Evolutionary conservation across 176 grass and related monocot species (phyloP), one percentile per base, ranked within the genome.

Genomic region (Oryza meridionalis): DNA sequence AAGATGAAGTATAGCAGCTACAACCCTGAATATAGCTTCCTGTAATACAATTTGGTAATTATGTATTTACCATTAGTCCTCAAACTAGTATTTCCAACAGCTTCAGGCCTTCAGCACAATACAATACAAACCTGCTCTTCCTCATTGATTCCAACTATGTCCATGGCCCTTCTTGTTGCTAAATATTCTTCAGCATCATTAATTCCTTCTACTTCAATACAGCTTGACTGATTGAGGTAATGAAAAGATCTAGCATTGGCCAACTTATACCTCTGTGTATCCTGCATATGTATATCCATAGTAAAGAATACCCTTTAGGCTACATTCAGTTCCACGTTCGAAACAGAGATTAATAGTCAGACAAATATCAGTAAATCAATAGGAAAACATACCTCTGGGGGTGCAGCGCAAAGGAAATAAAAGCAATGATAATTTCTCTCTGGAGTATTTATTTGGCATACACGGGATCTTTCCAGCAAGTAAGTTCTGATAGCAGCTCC

Each of bases 381-480:
- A 67, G 50, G 43, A 77, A 77, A 81, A 84, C 19, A 5, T 86
- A 99, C 97, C 93, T 99, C 91, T 51, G 84, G 88, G 72, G 97
- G 90, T 83, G 88, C 97, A 35, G 91, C 88, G 77, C 93, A 99
- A 69, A 99, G 90, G 76, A 99, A 92, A 81, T 99, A 99, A 69
- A 99, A 99, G 73, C 97, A 99, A 77, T 99, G 97, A 70, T 99
- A 99, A 73, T 99, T 99, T 89, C 97, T 96, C 85, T 99, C 97
- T 1, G 97, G 97, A 61, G 90, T 77, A 87, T 92, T 99, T 74
- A 99, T 99, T 89, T 99, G 97, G 81, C 97, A 99, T 77, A 99
- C 97, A 27, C 93, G 92, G 85, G 97, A 99, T 89, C 91, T 94
- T 90, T 99, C 97, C 84, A 99, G 88, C 91, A 99, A 92, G 84